A percentile compares a stretch with the other conserved stretches of the same genome.
Conservation (phyloP, 2,329 filamentous ascomycete species). For the Colletotrichum liaoningense region DNA sequence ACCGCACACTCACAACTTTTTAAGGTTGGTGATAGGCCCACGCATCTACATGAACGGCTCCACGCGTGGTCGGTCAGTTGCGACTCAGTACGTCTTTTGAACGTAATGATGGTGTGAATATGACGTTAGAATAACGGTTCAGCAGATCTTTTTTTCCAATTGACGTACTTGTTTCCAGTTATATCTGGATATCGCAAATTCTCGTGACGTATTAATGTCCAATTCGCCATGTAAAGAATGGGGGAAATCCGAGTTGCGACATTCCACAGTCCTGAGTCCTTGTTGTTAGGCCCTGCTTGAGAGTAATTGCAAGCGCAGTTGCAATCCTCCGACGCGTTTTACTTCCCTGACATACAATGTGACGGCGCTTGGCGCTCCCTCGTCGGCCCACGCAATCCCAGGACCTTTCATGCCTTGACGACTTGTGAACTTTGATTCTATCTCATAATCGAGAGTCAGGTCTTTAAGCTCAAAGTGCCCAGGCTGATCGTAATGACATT, state of each 20-base stretch:
- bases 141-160: not conserved
- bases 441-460: not conserved
- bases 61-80: slow-evolving; percentile 4
- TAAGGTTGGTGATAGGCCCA: slow-evolving; percentile 17
- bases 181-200: not conserved
- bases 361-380: not conserved
- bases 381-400: not conserved
- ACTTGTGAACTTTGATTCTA: not conserved
- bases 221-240: not conserved
- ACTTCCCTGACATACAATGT: too few relatives aligned
- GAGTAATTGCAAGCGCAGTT: not conserved
- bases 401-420: not conserved
- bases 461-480: not conserved
- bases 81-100: slow-evolving; percentile 13
- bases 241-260: not conserved
- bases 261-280: not conserved
- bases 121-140: slow-evolving; percentile 8
- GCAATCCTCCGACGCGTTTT: not conserved
- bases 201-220: not conserved
- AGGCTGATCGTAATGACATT: not conserved
- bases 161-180: slow-evolving; percentile 6
- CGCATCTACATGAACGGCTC: not conserved
- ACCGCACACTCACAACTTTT: not conserved
- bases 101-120: slow-evolving; percentile 10
- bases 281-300: not conserved